These are phyloP conservation scores for Penicillium sp. DNA, from an alignment of 2,329 filamentous ascomycete genomes.

Conservation along the genomic window DNA sequence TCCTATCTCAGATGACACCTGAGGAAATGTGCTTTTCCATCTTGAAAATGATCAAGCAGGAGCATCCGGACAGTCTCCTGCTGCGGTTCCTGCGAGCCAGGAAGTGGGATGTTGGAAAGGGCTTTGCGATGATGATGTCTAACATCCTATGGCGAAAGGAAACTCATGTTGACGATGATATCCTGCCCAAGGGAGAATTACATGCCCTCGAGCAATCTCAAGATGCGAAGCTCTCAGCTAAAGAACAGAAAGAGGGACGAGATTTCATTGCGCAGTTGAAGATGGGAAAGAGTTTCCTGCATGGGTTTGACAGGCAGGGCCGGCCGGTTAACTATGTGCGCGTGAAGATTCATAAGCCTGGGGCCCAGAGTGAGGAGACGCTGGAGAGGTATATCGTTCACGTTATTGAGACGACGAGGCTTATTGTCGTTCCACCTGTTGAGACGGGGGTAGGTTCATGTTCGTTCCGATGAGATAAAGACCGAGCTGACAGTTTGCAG, in stretches of 20 bases:
- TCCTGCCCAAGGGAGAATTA: slow-evolving; percentile 71
- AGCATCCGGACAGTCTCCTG: slow-evolving; percentile 80
- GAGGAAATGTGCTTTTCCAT: slow-evolving; percentile 75
- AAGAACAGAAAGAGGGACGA: slow-evolving; percentile 16
- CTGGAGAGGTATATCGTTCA: slow-evolving; percentile 87
- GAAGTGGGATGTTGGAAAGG: slow-evolving; percentile 89
- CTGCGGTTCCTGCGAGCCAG: slow-evolving; percentile 49
- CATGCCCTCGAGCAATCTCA: slow-evolving; percentile 58
- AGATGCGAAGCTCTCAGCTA: slow-evolving; percentile 29
- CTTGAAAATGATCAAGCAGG: slow-evolving; percentile 89
- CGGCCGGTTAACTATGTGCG: slow-evolving; percentile 80
- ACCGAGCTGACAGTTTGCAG: slow-evolving; percentile 43
- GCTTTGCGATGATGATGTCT: slow-evolving; percentile 83
- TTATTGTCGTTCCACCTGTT: slow-evolving; percentile 71
- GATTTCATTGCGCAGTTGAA: slow-evolving; percentile 21
- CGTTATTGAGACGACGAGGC: slow-evolving; percentile 80
- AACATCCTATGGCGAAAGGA: slow-evolving; percentile 87
- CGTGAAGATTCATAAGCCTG: slow-evolving; percentile 74
- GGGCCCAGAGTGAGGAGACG: slow-evolving; percentile 76
- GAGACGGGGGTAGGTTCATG: slow-evolving; percentile 74
- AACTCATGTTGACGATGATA: slow-evolving; percentile 80
- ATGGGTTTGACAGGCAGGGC: slow-evolving; percentile 35
- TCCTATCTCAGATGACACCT: slow-evolving; percentile 67
- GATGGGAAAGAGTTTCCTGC: slow-evolving; percentile 21
- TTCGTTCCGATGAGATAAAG: not conserved